A percentile compares a stretch with the other conserved stretches of the same genome.
Evolutionary conservation across 108 stramenopile genomes (phyloP).

Genomic region (Poteriospumella lacustris): DNA sequence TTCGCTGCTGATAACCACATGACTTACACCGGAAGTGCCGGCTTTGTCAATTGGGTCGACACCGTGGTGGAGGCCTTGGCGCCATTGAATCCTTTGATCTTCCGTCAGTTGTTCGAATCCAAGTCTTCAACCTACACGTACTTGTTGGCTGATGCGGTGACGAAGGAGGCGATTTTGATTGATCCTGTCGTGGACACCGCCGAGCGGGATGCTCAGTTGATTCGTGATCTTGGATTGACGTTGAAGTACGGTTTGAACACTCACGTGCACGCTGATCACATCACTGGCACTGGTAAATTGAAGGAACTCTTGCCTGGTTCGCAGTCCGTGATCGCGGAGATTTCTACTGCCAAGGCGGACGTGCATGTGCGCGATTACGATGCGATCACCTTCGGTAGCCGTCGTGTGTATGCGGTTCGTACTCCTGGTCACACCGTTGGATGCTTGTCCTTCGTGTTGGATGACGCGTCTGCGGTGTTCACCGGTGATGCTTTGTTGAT

Average conservation of each 20-base stretch:
- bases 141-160: no score
- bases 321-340: slow-evolving; percentile 66
- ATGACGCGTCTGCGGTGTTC: slow-evolving; percentile 71
- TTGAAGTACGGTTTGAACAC: slow-evolving; percentile 72
- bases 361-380: slow-evolving; percentile 60
- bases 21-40: no score
- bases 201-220: slow-evolving; percentile 82
- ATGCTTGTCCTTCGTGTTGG: slow-evolving; percentile 67
- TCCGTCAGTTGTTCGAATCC: no score
- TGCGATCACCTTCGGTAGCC: slow-evolving; percentile 61
- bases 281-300: slow-evolving; percentile 70
- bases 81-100: no score
- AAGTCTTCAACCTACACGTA: no score
- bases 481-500: slow-evolving; percentile 80
- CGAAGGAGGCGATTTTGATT: no score
- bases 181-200: no score
- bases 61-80: no score
- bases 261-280: slow-evolving; percentile 74
- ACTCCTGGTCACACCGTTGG: slow-evolving; percentile 54
- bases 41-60: no score
- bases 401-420: slow-evolving; percentile 50
- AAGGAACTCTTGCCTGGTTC: slow-evolving; percentile 59
- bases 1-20: no score
- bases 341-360: slow-evolving; percentile 66
- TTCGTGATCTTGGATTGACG: slow-evolving; percentile 61